Evolutionary conservation across 768 basidiomycete species (phyloP).

Genomic region (Gymnopilus junonius): DNA sequence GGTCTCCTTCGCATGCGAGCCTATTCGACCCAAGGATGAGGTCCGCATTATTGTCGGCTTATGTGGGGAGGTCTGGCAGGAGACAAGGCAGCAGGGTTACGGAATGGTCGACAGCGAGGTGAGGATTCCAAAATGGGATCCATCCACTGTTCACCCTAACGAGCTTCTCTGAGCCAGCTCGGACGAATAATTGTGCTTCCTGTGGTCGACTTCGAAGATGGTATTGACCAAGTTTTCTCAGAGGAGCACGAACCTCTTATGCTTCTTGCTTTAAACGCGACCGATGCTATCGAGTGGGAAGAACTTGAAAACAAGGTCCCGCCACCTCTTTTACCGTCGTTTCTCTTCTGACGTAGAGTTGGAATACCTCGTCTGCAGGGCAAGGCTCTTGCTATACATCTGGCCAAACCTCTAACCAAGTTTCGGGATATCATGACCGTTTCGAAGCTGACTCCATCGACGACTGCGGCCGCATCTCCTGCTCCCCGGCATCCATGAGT

Average conservation of each 20-base stretch:
- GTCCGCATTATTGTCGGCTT: constrained; percentile 75
- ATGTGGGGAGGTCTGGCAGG: constrained; percentile 78
- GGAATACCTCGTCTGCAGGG: constrained; percentile 37
- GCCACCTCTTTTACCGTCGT: constrained; percentile 4
- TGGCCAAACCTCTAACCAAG: constrained; percentile 48
- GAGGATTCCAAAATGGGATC: constrained; percentile 22
- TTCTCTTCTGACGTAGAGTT: neutral
- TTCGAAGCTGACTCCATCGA: constrained; percentile 25
- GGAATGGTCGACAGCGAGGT: constrained; percentile 86
- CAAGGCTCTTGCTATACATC: constrained; percentile 43
- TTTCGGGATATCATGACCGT: constrained; percentile 37
- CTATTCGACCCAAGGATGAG: constrained; percentile 69
- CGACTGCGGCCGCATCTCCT: constrained; percentile 37
- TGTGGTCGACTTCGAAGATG: constrained; percentile 45
- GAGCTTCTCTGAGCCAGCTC: constrained; percentile 44
- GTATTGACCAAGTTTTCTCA: constrained; percentile 25
- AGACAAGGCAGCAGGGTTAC: constrained; percentile 64
- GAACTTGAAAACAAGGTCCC: constrained; percentile 65
- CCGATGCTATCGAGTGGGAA: constrained; percentile 66
- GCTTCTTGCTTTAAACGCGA: constrained; percentile 72
- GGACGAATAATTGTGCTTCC: constrained; percentile 74
- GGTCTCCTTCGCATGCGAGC: constrained; percentile 64
- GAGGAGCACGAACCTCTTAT: constrained; percentile 57
- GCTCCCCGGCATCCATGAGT: constrained; percentile 28
- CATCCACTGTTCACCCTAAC: constrained; percentile 5